Conservation (phyloP, 345 rosid species). For the Lepidium sativum region DNA sequence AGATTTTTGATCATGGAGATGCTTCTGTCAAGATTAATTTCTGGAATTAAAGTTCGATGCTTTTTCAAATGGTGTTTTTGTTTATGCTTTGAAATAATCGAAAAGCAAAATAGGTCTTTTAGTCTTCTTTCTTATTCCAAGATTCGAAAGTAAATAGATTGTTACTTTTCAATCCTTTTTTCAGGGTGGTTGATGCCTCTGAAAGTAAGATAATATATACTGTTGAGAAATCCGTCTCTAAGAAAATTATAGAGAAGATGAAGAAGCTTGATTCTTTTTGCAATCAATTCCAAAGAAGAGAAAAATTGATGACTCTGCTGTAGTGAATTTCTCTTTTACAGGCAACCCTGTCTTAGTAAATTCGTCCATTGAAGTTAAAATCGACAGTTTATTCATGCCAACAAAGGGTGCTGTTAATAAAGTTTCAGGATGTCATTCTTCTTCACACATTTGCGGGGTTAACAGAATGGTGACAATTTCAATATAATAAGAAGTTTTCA, state of each 20-base stretch:
- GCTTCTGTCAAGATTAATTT: conserved; percentile 49
- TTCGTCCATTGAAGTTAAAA: conserved; percentile 44
- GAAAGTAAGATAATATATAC: no score
- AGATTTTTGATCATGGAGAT: conserved; percentile 50
- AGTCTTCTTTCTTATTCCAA: not conserved
- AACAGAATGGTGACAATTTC: conserved; percentile 46
- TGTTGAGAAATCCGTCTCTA: no score
- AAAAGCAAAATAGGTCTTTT: not conserved
- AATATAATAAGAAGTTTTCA: conserved; percentile 47
- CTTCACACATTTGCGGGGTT: conserved; percentile 12
- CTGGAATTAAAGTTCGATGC: not conserved
- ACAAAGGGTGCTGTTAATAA: conserved; percentile 12
- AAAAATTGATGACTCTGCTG: conserved; percentile 39
- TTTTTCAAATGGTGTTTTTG: not conserved
- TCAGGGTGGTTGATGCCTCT: no score
- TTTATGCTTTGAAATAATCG: not conserved
- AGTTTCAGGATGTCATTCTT: conserved; percentile 9
- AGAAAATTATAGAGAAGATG: no score
- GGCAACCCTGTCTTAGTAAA: conserved; percentile 36
- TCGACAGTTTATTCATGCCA: conserved; percentile 47
- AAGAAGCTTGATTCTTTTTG: no score
- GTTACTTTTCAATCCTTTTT: no score
- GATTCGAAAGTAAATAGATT: not conserved
- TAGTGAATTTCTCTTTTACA: conserved; percentile 55
- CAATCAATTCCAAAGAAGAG: no score